Base-by-base conservation (phyloP, 2,329 filamentous ascomycete species). In the Penicillium sp. region DNA sequence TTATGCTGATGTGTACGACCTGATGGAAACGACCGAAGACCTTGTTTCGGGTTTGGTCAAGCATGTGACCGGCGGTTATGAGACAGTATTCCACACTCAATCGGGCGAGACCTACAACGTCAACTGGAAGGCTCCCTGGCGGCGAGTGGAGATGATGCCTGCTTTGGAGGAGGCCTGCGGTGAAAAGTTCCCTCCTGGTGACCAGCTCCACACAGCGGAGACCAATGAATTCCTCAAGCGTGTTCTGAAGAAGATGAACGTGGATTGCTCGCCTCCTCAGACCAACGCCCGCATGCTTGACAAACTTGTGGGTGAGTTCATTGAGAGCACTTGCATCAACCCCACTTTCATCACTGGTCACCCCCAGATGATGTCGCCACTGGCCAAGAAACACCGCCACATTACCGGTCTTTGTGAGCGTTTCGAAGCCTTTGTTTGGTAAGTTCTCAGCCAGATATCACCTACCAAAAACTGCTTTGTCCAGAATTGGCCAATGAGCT, bases 201-300 rank as follows among this genome's bases (percentile, higher is more conserved):
- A 94, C 61, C 78, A 95, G 69, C 80, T 97, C 10, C 91, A 98
- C 76, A 97, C 89, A 4, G 73, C 82, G 21, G 89, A 94, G 75
- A 89, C 88, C 52, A 87, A 88, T 69, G 81, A 87, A 51, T 98
- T 96, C 79, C 81, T 98, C 68, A 83, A 83, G 75, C 74, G 76
- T 34, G 71, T 97, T 17, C 80, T 95, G 60, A 85, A 88, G 80
- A 95, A 96, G 82, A 84, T 85, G 71, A 87, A 88, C 39, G 80
- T 98, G 33, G 87, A 95, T 41, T 97, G 91, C 77, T 79, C 87
- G 38, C 86, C 90, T 26, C 94, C 93, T 1, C 77, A 90, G 60
- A 98, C 93, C 60, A 96, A 95, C 66, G 84, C 91, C 7, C 84
- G 93, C 61, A 96, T 98, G 86, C 84, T 98, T 48, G 93, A 98